Evolutionary conservation across 306 rosid genomes (phyloP).

Genomic region (Sicyos edulis): DNA sequence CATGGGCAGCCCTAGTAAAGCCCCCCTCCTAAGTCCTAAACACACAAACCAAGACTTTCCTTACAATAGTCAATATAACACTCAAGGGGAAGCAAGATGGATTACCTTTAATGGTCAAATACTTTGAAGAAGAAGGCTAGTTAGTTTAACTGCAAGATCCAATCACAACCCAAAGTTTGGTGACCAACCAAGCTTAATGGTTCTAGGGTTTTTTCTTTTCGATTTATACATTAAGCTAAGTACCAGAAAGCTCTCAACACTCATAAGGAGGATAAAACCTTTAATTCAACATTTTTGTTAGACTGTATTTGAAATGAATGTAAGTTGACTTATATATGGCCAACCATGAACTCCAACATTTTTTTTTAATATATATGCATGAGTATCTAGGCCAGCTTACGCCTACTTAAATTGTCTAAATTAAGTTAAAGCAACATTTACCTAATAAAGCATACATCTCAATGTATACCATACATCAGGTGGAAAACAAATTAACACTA

Average conservation of each 20-base stretch:
- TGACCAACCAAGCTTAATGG: not conserved
- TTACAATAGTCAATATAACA: not conserved
- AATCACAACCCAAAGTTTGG: not conserved
- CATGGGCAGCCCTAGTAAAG: not conserved
- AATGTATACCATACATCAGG: too few species aligned
- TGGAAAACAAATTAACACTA: too few species aligned
- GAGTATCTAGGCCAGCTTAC: too few species aligned
- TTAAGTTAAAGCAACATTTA: not conserved
- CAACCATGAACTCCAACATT: not conserved
- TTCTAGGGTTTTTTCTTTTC: not conserved
- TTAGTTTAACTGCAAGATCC: not conserved
- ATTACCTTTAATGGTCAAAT: not conserved
- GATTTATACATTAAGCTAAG: not conserved
- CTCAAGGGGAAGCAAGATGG: not conserved
- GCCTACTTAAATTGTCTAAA: too few species aligned
- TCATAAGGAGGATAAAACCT: not conserved
- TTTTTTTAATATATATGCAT: too few species aligned
- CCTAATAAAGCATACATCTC: not conserved
- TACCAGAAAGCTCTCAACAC: not conserved
- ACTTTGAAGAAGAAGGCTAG: not conserved
- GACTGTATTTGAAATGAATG: not conserved
- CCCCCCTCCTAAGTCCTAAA: not conserved
- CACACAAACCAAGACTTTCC: not conserved
- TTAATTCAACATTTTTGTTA: not conserved
- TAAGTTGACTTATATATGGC: constrained; percentile 1